Evolutionary conservation across 371 early-diverging fungal species (phyloP).

Genomic region (Lichtheimia hyalospora): DNA sequence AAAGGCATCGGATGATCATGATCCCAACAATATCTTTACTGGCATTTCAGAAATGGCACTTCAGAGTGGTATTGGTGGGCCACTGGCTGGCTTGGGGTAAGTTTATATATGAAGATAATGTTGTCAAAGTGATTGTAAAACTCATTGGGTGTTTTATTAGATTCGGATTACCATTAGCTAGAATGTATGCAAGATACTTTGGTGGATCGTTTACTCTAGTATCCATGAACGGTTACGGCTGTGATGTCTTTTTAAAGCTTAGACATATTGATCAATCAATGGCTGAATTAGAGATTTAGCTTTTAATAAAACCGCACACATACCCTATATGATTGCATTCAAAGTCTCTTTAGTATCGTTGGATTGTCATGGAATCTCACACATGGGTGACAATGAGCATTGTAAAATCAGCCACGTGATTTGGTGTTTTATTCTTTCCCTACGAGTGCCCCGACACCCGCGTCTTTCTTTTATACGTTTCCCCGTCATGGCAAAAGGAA

Average conservation of each 20-base stretch:
- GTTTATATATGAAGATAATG: constrained; percentile 5
- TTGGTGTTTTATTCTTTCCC: too few relatives aligned
- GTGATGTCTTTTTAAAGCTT: constrained; percentile 90
- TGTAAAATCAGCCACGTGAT: too few relatives aligned
- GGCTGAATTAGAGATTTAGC: constrained; percentile 51
- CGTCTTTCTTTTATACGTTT: neutral
- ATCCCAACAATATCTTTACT: constrained; percentile 53
- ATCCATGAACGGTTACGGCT: constrained; percentile 87
- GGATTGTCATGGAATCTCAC: too few relatives aligned
- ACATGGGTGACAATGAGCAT: too few relatives aligned
- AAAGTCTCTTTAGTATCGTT: too few relatives aligned
- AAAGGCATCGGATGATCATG: constrained; percentile 50
- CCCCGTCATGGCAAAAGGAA: constrained; percentile 46
- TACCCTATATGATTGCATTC: too few relatives aligned
- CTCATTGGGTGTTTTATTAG: constrained; percentile 26
- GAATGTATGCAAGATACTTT: constrained; percentile 93
- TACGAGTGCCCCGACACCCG: neutral
- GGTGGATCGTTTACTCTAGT: constrained; percentile 88
- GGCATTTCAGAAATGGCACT: constrained; percentile 69
- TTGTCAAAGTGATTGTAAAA: too few relatives aligned
- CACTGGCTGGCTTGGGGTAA: constrained; percentile 72
- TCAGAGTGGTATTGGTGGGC: constrained; percentile 86
- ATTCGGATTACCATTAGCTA: constrained; percentile 88
- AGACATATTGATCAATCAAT: constrained; percentile 73
- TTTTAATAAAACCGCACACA: too few relatives aligned